Evolutionary conservation across 208 protist species (phyloP).

Genomic region (Leishmania tarentolae): DNA sequence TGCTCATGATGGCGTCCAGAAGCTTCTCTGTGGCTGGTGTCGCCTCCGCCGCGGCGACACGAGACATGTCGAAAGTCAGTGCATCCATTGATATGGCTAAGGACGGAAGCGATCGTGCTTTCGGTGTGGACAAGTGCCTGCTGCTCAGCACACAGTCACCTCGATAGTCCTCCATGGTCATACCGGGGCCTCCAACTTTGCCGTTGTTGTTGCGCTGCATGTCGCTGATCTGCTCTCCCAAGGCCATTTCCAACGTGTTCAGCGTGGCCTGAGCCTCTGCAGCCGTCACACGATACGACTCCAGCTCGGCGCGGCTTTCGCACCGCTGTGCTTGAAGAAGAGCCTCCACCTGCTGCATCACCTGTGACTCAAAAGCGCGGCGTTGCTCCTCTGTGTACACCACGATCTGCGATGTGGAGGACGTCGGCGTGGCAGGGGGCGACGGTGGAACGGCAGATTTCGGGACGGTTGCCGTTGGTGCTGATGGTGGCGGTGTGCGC

Average conservation of each 20-base stretch:
- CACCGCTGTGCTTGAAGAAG: conserved; percentile 27
- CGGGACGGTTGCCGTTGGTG: not conserved
- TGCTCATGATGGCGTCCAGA: conserved; percentile 28
- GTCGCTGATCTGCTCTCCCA: conserved; percentile 11
- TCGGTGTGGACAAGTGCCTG: not conserved
- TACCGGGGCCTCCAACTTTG: not conserved
- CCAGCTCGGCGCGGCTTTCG: conserved; percentile 24
- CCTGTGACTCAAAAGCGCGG: conserved; percentile 24
- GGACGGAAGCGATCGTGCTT: not conserved
- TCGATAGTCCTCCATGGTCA: not conserved
- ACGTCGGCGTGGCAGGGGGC: not conserved
- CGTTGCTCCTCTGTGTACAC: conserved; percentile 22
- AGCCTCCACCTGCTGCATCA: conserved; percentile 29
- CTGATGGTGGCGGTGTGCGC: not conserved
- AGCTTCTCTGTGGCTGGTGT: conserved; percentile 10
- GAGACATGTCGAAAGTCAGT: conserved; percentile 17
- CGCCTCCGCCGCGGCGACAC: conserved; percentile 9
- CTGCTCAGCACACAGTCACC: not conserved
- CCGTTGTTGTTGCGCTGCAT: not conserved
- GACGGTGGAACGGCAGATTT: not conserved
- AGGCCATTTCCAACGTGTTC: conserved; percentile 10
- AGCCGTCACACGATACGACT: conserved; percentile 23
- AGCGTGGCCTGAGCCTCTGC: conserved; percentile 30
- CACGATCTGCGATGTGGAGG: not conserved
- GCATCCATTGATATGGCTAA: not conserved